Conservation (phyloP, 2,329 filamentous ascomycete species). For the Blastomyces gilchristii region DNA sequence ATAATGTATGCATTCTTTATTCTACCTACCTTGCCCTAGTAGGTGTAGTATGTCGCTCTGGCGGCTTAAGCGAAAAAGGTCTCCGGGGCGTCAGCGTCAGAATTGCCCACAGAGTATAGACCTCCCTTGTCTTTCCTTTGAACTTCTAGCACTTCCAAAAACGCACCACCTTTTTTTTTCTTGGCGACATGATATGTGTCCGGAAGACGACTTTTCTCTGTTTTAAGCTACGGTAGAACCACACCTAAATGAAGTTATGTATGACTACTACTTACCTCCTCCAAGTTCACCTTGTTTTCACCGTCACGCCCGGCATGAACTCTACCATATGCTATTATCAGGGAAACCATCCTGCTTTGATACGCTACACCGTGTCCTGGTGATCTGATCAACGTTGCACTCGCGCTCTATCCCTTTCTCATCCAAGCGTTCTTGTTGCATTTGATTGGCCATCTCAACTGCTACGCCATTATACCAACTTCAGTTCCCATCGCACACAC, state of each 20-base stretch:
- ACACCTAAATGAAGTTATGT: slow-evolving; percentile 21
- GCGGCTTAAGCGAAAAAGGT: no score
- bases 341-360: neutral
- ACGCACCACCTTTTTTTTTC: neutral
- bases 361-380: neutral
- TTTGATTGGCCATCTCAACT: neutral
- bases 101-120: neutral
- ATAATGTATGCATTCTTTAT: neutral
- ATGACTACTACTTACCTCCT: neutral
- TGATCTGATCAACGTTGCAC: neutral
- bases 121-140: neutral
- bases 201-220: neutral
- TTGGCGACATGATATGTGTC: neutral
- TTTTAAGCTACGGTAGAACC: neutral
- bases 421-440: neutral
- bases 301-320: neutral
- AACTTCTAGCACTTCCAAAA: neutral
- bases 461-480: neutral
- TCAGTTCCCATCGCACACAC: neutral
- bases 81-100: neutral
- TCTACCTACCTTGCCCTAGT: neutral
- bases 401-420: neutral
- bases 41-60: neutral
- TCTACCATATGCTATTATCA: neutral
- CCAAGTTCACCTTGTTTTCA: neutral